These are phyloP conservation scores for Fusarium foetens DNA, from an alignment of 2,329 filamentous ascomycete genomes.

Conservation along the genomic window DNA sequence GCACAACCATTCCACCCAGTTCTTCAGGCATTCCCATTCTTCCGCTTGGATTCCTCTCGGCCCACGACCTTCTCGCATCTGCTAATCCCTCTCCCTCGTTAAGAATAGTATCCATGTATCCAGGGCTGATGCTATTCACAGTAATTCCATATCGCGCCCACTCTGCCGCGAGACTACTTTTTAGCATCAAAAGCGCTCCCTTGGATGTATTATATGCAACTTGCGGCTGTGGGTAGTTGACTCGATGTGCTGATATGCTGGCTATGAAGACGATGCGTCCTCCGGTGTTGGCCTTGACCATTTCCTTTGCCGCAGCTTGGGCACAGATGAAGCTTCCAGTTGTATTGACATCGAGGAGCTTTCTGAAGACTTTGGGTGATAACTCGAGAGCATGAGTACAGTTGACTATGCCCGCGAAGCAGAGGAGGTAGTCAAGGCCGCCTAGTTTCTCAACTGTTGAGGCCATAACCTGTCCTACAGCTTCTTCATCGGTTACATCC, in stretches of 20 bases:
- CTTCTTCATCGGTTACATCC: slow-evolving; percentile 12
- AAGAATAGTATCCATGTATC: slow-evolving; percentile 80
- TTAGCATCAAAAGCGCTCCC: slow-evolving; percentile 71
- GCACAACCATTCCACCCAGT: slow-evolving; percentile 67
- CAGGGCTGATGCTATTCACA: slow-evolving; percentile 75
- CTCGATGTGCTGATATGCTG: slow-evolving; percentile 73
- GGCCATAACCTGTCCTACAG: neutral
- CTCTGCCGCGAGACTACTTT: slow-evolving; percentile 63
- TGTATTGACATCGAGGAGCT: slow-evolving; percentile 76
- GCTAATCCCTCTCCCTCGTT: slow-evolving; percentile 69
- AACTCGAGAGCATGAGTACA: slow-evolving; percentile 71
- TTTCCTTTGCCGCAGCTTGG: slow-evolving; percentile 68
- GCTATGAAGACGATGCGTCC: slow-evolving; percentile 75
- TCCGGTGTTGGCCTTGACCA: slow-evolving; percentile 60
- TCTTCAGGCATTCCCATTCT: slow-evolving; percentile 72
- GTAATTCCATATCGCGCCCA: slow-evolving; percentile 77
- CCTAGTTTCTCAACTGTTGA: neutral
- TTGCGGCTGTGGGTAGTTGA: slow-evolving; percentile 80
- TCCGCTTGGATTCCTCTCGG: slow-evolving; percentile 68
- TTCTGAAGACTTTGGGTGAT: slow-evolving; percentile 67
- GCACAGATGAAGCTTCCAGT: slow-evolving; percentile 77
- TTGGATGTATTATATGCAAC: slow-evolving; percentile 78
- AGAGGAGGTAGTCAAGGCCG: slow-evolving; percentile 7
- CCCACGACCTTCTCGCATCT: slow-evolving; percentile 61
- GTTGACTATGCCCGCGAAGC: slow-evolving; percentile 64